Base-by-base conservation (phyloP, 768 basidiomycete species). In the Psilocybe tampanensis region DNA sequence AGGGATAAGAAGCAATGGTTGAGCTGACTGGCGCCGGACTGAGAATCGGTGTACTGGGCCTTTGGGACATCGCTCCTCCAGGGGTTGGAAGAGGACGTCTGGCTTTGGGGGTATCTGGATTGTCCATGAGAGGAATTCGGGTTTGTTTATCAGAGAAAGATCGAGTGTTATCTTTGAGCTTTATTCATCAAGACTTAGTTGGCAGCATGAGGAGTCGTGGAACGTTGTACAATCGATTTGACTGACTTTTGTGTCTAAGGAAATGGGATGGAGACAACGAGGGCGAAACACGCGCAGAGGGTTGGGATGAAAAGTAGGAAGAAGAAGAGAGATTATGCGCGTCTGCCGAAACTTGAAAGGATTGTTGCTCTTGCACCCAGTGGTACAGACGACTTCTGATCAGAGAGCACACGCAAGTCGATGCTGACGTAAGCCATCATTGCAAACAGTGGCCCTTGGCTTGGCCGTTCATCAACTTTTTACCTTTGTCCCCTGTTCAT, bases 31-130 rank as follows among this genome's bases (percentile, higher is more conserved):
- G 64, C 32, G 69, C 64, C 7, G 67, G 62, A n/a, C 60, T 67
- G 21, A 69, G 58, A 17, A 76, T 66, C 13, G 78, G 79, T 2
- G 79, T 78, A 56, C 72, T 76, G 24, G 79, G 76, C 45, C 78
- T 70, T 57, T 77, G 73, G 2, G 70, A 63, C 21, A 65, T 62
- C 12, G 70, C 60, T 33, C 64, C 70, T 15, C 76, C 77, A 8
- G 80, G 77, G 3, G 78, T 79, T 11, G 80, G 77, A 33, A 79
- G 66, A 8, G 82, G 83, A 18, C 82, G 77, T 61, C 82, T 74
- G 36, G 67, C 61, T 58, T 79, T 80, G 1, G 70, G 71, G 53
- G 73, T 63, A 44, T 85, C 81, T 47, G 71, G 68, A 54, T 73
- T 75, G 50, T 85, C 83, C 83, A 85, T 85, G 18, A 12, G 8